phyloP scores from a whole-genome alignment of 495 filamentous ascomycete species.

The Daldinia loculata region DNA sequence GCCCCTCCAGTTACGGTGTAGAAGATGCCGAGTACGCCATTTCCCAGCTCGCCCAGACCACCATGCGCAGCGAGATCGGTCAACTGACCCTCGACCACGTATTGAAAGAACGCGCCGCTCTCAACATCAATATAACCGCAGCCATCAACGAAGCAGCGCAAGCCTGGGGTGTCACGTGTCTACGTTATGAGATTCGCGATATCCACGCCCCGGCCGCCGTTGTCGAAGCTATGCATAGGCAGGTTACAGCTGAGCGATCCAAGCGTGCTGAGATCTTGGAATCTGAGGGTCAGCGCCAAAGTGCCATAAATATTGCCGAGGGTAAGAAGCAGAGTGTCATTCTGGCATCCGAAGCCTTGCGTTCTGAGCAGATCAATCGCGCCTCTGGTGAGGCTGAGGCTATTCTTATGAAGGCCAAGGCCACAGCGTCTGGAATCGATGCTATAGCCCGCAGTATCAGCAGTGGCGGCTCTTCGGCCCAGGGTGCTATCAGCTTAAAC shows the following conservation, averaged over 20 bases:
- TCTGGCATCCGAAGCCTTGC: constrained; percentile 91
- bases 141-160: constrained; percentile 98
- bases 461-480: constrained; percentile 74
- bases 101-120: constrained; percentile 90
- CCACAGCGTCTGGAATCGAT: constrained; percentile 88
- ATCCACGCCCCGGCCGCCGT: constrained; percentile 95
- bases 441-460: constrained; percentile 79
- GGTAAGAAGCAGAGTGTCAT: constrained; percentile 96
- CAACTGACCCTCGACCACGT: constrained; percentile 97
- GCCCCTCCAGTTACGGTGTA: constrained; percentile 80
- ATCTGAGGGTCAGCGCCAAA: constrained; percentile 93
- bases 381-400: constrained; percentile 93
- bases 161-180: constrained; percentile 94
- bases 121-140: constrained; percentile 96
- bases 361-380: constrained; percentile 88
- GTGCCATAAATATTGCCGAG: constrained; percentile 98
- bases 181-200: constrained; percentile 97
- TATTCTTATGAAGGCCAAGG: constrained; percentile 82
- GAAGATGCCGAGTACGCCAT: constrained; percentile 99
- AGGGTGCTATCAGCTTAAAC: constrained; percentile 80
- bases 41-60: constrained; percentile 96
- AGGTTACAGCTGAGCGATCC: constrained; percentile 94
- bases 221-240: constrained; percentile 96
- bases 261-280: constrained; percentile 98
- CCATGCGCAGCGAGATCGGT: constrained; percentile 98